Evolutionary conservation across 2,329 filamentous ascomycete species (phyloP).

Genomic region (Onygena corvina): DNA sequence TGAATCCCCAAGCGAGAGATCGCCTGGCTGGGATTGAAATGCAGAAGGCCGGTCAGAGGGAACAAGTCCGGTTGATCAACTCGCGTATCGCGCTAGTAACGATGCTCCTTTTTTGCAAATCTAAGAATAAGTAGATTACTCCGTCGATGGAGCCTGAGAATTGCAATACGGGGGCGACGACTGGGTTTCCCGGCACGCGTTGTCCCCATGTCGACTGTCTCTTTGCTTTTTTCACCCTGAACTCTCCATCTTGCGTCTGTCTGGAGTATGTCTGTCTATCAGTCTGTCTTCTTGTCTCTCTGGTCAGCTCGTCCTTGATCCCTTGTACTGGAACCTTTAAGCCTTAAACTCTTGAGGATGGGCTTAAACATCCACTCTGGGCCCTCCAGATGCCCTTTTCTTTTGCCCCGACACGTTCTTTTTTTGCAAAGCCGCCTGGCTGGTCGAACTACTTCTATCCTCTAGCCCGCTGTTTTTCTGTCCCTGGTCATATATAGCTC

Average conservation of each 20-base stretch:
- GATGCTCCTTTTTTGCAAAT: neutral
- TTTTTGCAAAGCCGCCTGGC: conserved; percentile 4
- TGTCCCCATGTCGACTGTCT: too few species aligned
- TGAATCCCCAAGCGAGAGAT: neutral
- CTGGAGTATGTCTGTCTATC: neutral
- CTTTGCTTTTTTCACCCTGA: too few species aligned
- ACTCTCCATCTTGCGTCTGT: too few species aligned
- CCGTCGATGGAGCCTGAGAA: neutral
- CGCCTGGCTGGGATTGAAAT: conserved; percentile 3
- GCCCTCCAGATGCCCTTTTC: neutral
- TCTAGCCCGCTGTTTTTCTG: neutral
- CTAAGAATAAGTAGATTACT: conserved; percentile 1
- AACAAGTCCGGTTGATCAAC: conserved; percentile 6
- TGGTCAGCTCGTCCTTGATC: conserved; percentile 8
- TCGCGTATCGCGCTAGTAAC: conserved; percentile 1
- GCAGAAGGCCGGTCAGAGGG: neutral
- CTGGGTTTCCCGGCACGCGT: neutral
- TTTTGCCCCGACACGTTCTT: conserved; percentile 3
- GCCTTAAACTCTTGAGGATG: neutral
- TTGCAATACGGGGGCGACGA: conserved; percentile 4
- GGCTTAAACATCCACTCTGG: conserved; percentile 6
- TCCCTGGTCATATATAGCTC: conserved; percentile 1
- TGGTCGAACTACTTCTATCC: neutral
- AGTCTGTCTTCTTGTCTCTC: neutral
- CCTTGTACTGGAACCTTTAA: conserved; percentile 9